Base-by-base conservation (phyloP, 2,329 filamentous ascomycete genomes). In the Zarea fungicola region DNA sequence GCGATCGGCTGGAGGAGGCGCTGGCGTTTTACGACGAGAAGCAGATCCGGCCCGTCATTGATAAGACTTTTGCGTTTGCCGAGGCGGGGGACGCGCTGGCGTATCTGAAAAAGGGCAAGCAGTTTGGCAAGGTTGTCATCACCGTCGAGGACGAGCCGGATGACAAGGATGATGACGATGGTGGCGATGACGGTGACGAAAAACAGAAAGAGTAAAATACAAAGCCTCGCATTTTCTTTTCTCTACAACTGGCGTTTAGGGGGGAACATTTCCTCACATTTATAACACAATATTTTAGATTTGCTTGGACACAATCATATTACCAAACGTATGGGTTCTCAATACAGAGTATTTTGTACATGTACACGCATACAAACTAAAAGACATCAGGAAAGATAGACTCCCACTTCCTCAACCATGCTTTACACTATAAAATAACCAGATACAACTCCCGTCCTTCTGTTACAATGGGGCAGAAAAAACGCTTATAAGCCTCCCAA, bases 91-190 rank as follows among this genome's bases (percentile, higher is more conserved):
- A 76, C 55, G 79, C 78, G 6, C 71, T 80, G 53, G 61, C 73
- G 53, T 78, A 78, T 56, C 64, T 81, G 60, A 73, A 62, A 56
- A 69, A 66, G 32, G 74, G 77, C 29, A 71, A 69, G 54, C 77
- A 81, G 55, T 78, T 82, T 59, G 78, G 79, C 21, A 83, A 83
- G 63, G 68, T 82, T 25, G 69, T 76, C 8, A 66, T 82, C 48
- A 73, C 60, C 55, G 66, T 72, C 13, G 61, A 57, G 9, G 58
- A 56, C 8, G 62, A 62, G 25, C 19, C 22, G 16, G 40, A 42
- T 22, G 25, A 31, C 14, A 22, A 25, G 6, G 39, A 45, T 2
- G 18, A 14, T 14, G 41, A 18, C 5, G 25, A n/a, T n/a, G n/a
- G n/a, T n/a, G n/a, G n/a, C 6, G 21, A 26, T 10, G 43, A 39